These are phyloP conservation scores for Oryza glumipatula DNA, from an alignment of 176 grass and related monocot genomes.

Conservation along the genomic window DNA sequence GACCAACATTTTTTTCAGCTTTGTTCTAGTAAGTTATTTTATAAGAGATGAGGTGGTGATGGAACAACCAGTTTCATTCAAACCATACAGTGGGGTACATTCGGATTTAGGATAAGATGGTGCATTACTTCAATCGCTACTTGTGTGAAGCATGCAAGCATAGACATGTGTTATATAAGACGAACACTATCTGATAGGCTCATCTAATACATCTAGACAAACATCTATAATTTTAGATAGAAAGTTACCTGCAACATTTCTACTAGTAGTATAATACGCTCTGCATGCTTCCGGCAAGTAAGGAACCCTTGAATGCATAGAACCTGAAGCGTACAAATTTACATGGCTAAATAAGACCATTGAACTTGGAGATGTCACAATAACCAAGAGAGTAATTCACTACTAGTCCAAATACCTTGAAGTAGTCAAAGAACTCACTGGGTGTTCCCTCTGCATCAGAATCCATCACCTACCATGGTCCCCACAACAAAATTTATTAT, in stretches of 20 bases:
- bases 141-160: background rate
- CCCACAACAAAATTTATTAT: conserved; percentile 30
- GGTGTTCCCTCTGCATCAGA: conserved; percentile 99
- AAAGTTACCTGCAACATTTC: conserved; percentile 95
- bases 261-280: conserved; percentile 96
- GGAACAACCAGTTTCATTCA: background rate
- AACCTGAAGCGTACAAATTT: conserved; percentile 56
- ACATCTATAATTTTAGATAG: conserved; percentile 11
- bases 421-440: conserved; percentile 98
- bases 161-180: background rate
- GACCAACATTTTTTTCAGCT: background rate
- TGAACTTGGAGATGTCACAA: conserved; percentile 16
- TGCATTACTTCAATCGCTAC: background rate
- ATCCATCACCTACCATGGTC: conserved; percentile 91
- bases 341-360: conserved; percentile 9
- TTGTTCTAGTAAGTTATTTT: too few species aligned
- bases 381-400: conserved; percentile 19
- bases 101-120: background rate
- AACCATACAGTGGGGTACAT: background rate
- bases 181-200: background rate
- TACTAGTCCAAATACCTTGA: conserved; percentile 70
- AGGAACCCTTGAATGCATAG: conserved; percentile 99
- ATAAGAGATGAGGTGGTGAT: background rate
- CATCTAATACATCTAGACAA: background rate
- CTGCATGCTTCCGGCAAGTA: conserved; percentile 95